phyloP scores from a whole-genome alignment of 352 stramenopile genomes.

The Pythium apleroticum region DNA sequence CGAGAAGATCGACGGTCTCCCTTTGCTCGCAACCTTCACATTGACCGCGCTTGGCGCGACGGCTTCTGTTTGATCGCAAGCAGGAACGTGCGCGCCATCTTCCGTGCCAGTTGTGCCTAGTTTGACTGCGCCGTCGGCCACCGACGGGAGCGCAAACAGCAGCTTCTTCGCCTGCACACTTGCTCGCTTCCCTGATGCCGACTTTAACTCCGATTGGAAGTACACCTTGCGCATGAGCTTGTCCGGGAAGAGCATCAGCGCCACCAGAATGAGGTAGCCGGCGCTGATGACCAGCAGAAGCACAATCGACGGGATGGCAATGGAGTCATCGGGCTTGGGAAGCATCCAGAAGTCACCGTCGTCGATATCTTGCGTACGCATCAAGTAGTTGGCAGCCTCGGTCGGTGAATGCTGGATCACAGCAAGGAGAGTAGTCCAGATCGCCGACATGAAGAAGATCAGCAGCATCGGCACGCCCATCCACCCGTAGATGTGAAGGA shows the following conservation, averaged over 20 bases:
- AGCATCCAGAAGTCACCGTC: constrained; percentile 47
- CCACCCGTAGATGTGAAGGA: constrained; percentile 31
- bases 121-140: not conserved
- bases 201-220: not conserved
- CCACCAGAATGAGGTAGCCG: constrained; percentile 30
- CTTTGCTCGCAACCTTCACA: not conserved
- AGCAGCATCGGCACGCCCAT: constrained; percentile 43
- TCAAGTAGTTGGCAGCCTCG: constrained; percentile 38
- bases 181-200: not conserved
- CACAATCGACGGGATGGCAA: constrained; percentile 25
- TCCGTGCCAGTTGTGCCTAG: not conserved
- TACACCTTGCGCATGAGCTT: not conserved
- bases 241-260: constrained; percentile 29
- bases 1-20: not conserved
- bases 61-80: not conserved
- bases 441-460: constrained; percentile 35
- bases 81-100: not conserved
- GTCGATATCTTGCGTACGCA: constrained; percentile 42
- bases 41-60: not conserved
- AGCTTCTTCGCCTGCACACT: not conserved
- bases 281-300: constrained; percentile 33
- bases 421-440: constrained; percentile 36
- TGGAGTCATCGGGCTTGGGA: constrained; percentile 19
- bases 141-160: not conserved
- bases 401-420: constrained; percentile 42